These are phyloP conservation scores for Penicillium sp. DNA, from an alignment of 2,329 filamentous ascomycete species.

Conservation along the genomic window DNA sequence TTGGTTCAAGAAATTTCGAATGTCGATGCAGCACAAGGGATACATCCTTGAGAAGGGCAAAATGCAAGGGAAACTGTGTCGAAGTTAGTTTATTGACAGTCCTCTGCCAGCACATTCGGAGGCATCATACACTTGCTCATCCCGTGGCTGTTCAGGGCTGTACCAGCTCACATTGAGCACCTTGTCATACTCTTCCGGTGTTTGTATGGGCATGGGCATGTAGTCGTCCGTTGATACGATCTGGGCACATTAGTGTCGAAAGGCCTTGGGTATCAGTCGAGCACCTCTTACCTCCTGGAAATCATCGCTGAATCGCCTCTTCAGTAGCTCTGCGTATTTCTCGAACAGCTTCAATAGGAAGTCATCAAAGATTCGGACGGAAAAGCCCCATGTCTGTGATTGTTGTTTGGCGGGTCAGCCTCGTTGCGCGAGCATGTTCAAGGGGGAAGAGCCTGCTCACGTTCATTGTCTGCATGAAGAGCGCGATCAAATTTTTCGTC, in stretches of 20 bases:
- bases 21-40: conserved; percentile 95
- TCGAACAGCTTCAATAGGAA: conserved; percentile 88
- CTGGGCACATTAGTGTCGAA: conserved; percentile 30
- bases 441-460: conserved; percentile 48
- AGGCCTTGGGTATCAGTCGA: background rate
- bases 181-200: conserved; percentile 87
- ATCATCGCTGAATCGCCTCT: conserved; percentile 88
- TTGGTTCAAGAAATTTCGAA: conserved; percentile 95
- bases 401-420: conserved; percentile 1
- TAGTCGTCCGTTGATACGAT: conserved; percentile 93
- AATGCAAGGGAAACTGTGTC: conserved; percentile 80
- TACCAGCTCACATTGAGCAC: conserved; percentile 98
- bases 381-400: conserved; percentile 82
- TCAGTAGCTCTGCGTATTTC: conserved; percentile 89
- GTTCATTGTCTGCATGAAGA: conserved; percentile 99
- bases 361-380: conserved; percentile 75
- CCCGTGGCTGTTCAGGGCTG: conserved; percentile 72
- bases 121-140: conserved; percentile 69
- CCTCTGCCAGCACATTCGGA: background rate
- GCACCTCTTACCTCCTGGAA: conserved; percentile 73
- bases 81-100: background rate
- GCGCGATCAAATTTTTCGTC: conserved; percentile 86
- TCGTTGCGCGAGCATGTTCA: background rate
- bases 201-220: conserved; percentile 98
- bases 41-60: conserved; percentile 99